Evolutionary conservation across 371 early-diverging fungal species (phyloP), one percentile per base, ranked within the genome.

Genomic region (Rhizomucor pusillus): DNA sequence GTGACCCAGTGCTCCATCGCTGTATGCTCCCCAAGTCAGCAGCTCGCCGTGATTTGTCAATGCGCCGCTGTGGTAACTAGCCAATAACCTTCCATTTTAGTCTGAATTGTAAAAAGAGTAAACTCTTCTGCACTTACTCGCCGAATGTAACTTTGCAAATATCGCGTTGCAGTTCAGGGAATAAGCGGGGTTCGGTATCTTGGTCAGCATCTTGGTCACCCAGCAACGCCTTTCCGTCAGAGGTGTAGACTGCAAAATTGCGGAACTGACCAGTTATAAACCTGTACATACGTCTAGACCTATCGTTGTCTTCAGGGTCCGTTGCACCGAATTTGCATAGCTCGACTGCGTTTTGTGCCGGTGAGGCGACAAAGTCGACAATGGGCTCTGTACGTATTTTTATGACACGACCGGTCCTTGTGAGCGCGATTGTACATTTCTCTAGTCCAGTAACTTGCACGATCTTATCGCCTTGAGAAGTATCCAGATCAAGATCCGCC

Each of bases 1-100:
- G 36, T 67, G 71, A 12, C 77, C 77, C 16, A 77, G 54, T 9
- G 77, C 77, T 36, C 73, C 73, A 34, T 58, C 33, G 37, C 66
- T 67, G 44, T 60, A 63, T 0, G 23, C 48, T 14, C 77, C 77
- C 77, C 77, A 77, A 5, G 77, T 73, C 22, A 71, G 49, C 25
- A 77, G 18, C 12, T 59, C 29, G 10, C 77, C 77, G 40, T 65
- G 33, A 43, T 59, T 73, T 11, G 77, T 77, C 35, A 77, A 25
- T 20, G 77, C 77, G 25, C 77, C 77, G 25, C 46, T 55, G 49
- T 77, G 77, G 43, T 76, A 72, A 44, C 74, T n/a, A n/a, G n/a
- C n/a, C n/a, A n/a, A n/a, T n/a, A n/a, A n/a, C n/a, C n/a, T n/a
- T n/a, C n/a, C n/a, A n/a, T n/a, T n/a, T n/a, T n/a, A n/a, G n/a